Base-by-base conservation (phyloP, 768 basidiomycete genomes). In the Psilocybe azurescens region DNA sequence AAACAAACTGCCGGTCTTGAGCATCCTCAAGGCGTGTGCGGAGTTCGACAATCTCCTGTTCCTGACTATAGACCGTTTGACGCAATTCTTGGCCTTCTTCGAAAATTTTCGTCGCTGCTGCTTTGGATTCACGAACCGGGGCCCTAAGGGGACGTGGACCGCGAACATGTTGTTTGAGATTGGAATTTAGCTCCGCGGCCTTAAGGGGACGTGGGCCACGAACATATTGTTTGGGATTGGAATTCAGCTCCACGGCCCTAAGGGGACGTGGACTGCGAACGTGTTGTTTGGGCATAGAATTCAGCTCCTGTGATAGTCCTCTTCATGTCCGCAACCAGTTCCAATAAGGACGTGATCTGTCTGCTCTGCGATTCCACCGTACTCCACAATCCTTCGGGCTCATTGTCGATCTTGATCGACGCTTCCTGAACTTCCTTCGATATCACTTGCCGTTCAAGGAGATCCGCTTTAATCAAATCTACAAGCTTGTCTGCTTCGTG, bases 201-300 rank as follows among this genome's bases (percentile, higher is more conserved):
- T 24, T 24, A 24, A 24, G 24, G 24, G 24, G 24, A 24, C 24
- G 24, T 24, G 24, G 24, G 24, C 24, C 24, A 24, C 24, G 24
- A 24, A 24, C 24, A 24, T 24, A 24, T 24, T 24, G 24, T 24
- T 24, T 24, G 24, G 24, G 24, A 24, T 24, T 24, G 24, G 24
- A 24, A 24, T 24, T 24, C 24, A 24, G 24, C 24, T 24, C 24
- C 24, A 24, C 24, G 8, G 60, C 60, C 41, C 60, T 39, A 6
- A 61, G 30, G n/a, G 51, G 56, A n/a, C 53, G 49, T 7, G 56
- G 13, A 24, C 60, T 55, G 33, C 56, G 14, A 33, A 44, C 55
- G 13, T 20, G 33, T 2, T 30, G 38, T 24, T 56, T 38, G 18
- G 39, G 38, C 2, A 44, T 41, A 20, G 24, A 11, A 10, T 16